Evolutionary conservation across 176 grass and related monocot genomes (phyloP).

Genomic region (Oryza punctata): DNA sequence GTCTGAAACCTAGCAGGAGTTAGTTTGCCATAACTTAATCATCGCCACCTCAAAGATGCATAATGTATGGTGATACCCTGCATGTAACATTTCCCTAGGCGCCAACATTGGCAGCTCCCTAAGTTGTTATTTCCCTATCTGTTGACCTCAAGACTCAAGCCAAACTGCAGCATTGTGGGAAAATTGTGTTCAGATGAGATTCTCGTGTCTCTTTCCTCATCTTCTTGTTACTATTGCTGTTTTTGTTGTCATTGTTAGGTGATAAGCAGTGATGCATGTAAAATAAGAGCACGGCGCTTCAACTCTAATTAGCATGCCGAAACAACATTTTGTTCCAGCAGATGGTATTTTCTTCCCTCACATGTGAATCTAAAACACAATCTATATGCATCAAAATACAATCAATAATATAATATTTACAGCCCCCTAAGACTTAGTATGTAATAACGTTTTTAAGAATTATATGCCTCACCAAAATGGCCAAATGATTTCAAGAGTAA

Average conservation of each 20-base stretch:
- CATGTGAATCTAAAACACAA: slow-evolving; percentile 5
- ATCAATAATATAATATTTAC: neutral
- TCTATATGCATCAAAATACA: neutral
- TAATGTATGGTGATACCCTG: too few species aligned
- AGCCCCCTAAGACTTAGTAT: neutral
- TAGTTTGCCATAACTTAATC: too few species aligned
- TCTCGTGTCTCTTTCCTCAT: neutral
- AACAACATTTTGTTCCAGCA: neutral
- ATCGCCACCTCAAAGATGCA: neutral
- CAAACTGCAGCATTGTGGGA: neutral
- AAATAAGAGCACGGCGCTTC: neutral
- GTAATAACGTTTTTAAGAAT: too few species aligned
- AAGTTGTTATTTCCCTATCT: neutral
- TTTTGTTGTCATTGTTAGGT: neutral
- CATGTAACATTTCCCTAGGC: neutral
- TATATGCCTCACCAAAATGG: too few species aligned
- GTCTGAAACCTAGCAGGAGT: too few species aligned
- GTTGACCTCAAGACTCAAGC: neutral
- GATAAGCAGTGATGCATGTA: neutral
- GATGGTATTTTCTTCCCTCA: neutral
- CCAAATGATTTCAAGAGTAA: too few species aligned
- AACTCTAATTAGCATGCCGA: neutral
- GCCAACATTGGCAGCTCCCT: too few species aligned
- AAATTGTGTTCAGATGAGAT: neutral
- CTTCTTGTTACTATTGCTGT: neutral